Base-by-base conservation (phyloP, 805 yeast species). In the Ogataea haglerorum region DNA sequence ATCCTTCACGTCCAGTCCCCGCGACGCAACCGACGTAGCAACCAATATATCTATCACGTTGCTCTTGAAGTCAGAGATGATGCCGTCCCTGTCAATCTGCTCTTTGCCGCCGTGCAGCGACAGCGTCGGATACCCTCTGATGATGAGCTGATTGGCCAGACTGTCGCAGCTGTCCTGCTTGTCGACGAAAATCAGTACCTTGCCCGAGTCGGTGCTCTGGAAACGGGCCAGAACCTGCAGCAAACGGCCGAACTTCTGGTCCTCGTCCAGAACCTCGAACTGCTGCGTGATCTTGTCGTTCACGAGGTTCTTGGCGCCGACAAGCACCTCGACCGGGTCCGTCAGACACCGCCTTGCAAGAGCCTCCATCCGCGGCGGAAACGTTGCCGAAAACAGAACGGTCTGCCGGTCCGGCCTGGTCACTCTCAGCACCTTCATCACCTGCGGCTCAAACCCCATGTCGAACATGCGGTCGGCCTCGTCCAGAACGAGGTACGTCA, bases 391-490 rank as follows among this genome's bases (percentile, higher is more conserved):
- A 58, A 91, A 93, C 18, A 93, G 64, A 3, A 90, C 91, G 13
- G 93, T 85, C 56, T 91, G 98, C 35, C 84, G 70, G 57, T 90
- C 96, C 0, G 93, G 93, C 35, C 97, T 70, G 2, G 87, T 72
- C 26, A 84, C 83, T 12, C 75, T 70, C 57, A 89, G 70, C 16
- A 93, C 82, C 53, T 87, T 86, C 51, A 76, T 79, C 4, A 93
- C 88, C 57, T 93, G 99, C 0, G 99, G 98, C 53, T 88, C 98
- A 64, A 93, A 93, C 1, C 99, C 99, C 75, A 93, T 69, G 60
- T 93, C 99, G 65, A 91, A 91, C 85, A 93, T 81, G 48, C 99
- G 67, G 62, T 93, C 99, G 1, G 98, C 97, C 58, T 93, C 99
- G 59, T 93, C 99, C 44, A 93, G 66, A 0, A 90, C 95, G n/a